Evolutionary conservation across 192 early-diverging fungal species (phyloP), one percentile per base, ranked within the genome.

Genomic region (Oehlia diaphana): DNA sequence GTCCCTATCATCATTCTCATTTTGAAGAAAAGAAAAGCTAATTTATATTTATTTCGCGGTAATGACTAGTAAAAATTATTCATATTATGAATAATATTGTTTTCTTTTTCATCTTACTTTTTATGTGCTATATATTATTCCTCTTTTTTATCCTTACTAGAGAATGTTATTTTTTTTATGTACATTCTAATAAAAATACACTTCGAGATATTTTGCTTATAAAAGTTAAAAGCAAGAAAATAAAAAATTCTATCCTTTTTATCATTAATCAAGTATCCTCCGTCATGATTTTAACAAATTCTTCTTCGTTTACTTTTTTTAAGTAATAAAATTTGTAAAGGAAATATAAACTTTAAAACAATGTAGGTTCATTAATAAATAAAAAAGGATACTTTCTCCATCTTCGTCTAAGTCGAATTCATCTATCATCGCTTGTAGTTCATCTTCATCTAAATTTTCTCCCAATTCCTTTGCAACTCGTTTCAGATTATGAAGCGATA

Each of bases 351-450:
- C 7, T 63, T 66, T 28, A 28, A 35, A 66, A 66, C 10, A 35
- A 31, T 66, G 13, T 12, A 31, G 35, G 13, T 31, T 28, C 13
- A 66, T 35, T 69, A 12, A 7, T 6, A 37, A 42, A 42, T 4
- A 16, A 78, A 50, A n/a, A 84, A 76, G 33, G 44, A 80, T 90
- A 95, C 93, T 96, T 75, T 90, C 92, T 42, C 94, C 94, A 77
- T 95, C 92, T 80, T 93, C 90, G 84, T 93, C 91, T 84, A 93
- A 76, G 80, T 95, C 94, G 90, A 95, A 95, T 87, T 95, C 94
- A 42, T 95, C 94, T 79, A 95, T 93, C 94, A 95, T 95, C 6
- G 93, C 92, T 79, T 94, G 90, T 71, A 95, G 82, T 82, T 95
- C 94, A 9, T 95, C 93, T 39, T 95, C 94, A 49, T 91, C 89